These are phyloP conservation scores for Rhodamnia argentea DNA, from an alignment of 345 rosid genomes.

Conservation along the genomic window DNA sequence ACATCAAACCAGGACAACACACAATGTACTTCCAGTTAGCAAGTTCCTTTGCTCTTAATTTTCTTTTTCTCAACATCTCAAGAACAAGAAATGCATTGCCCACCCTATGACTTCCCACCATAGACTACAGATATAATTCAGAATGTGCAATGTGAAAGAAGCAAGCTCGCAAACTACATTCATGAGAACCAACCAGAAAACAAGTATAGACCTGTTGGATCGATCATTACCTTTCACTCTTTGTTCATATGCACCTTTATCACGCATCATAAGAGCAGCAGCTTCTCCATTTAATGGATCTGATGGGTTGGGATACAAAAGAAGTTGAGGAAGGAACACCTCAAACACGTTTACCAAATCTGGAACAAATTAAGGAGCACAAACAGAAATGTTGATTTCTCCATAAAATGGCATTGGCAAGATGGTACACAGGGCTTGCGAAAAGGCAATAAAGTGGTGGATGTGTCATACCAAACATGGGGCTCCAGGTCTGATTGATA, in stretches of 20 bases:
- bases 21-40: not conserved
- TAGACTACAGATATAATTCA: not conserved
- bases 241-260: slow-evolving; percentile 67
- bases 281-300: slow-evolving; percentile 98
- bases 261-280: slow-evolving; percentile 94
- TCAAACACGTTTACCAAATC: slow-evolving; percentile 96
- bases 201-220: not conserved
- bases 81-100: not conserved
- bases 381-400: not conserved
- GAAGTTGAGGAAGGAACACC: slow-evolving; percentile 97
- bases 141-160: not conserved
- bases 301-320: slow-evolving; percentile 90
- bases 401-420: not conserved
- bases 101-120: not conserved
- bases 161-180: not conserved
- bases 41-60: not conserved
- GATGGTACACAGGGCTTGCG: not conserved
- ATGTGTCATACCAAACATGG: slow-evolving; percentile 74
- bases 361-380: slow-evolving; percentile 13
- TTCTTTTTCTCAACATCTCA: not conserved
- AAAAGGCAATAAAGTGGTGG: not conserved
- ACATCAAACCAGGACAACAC: not conserved
- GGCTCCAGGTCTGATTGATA: slow-evolving; percentile 97
- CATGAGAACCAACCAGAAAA: not conserved
- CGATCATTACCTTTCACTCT: slow-evolving; percentile 65